Evolutionary conservation across 2,329 filamentous ascomycete species (phyloP).

Genomic region (Elsinoe batatas): DNA sequence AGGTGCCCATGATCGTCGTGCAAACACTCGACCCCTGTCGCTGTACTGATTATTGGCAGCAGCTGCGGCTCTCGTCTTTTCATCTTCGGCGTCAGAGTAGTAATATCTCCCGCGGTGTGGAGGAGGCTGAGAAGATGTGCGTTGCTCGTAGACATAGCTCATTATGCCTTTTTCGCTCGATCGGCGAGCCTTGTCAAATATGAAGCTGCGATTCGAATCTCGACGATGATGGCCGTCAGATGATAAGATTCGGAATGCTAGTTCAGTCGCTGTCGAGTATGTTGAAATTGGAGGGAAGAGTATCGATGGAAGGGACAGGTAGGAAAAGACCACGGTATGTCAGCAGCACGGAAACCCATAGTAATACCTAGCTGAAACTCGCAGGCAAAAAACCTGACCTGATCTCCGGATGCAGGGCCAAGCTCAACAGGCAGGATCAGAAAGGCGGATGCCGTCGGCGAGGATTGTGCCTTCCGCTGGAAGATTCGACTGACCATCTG

Average conservation of each 20-base stretch:
- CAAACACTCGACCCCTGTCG: constrained; percentile 9
- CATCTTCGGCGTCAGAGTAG: constrained; percentile 12
- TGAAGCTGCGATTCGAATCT: neutral
- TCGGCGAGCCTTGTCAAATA: neutral
- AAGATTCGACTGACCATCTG: constrained; percentile 1
- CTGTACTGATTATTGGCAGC: constrained; percentile 10
- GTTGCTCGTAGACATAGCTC: constrained; percentile 15
- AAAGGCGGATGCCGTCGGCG: neutral
- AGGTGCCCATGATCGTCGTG: neutral
- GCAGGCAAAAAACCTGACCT: constrained; percentile 2
- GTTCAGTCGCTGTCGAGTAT: neutral
- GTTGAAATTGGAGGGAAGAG: neutral
- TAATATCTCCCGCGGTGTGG: constrained; percentile 1
- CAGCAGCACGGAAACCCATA: neutral
- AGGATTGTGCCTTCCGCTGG: constrained; percentile 3
- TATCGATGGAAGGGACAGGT: neutral
- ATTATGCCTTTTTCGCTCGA: neutral
- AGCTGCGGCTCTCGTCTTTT: neutral
- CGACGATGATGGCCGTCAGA: neutral
- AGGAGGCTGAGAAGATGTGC: constrained; percentile 8
- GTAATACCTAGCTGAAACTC: constrained; percentile 11
- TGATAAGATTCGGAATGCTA: neutral
- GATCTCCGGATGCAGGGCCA: neutral
- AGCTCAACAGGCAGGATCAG: neutral
- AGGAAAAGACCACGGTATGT: constrained; percentile 10